phyloP scores from a whole-genome alignment of 106 monocot genomes.

The Iris macrosiphon region DNA sequence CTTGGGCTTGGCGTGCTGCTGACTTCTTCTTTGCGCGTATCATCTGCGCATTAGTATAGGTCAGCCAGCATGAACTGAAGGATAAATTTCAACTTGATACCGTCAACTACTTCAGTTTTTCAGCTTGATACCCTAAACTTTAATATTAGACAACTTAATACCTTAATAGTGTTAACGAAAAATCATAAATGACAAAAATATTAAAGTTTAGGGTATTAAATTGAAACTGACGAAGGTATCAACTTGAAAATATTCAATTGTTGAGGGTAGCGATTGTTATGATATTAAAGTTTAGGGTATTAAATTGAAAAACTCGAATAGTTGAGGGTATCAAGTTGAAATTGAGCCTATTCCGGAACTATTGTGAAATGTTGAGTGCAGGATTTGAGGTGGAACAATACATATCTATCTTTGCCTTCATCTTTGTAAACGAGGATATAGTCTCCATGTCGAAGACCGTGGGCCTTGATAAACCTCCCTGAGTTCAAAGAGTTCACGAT shows the following conservation, averaged over 20 bases:
- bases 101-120: too few relatives aligned
- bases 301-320: background rate
- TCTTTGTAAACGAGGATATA: constrained; percentile 82
- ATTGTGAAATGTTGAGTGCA: background rate
- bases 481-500: background rate
- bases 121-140: too few relatives aligned
- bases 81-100: too few relatives aligned
- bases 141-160: too few relatives aligned
- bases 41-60: constrained; percentile 35
- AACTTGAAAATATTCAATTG: too few relatives aligned
- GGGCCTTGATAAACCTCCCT: constrained; percentile 69
- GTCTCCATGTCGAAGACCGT: constrained; percentile 69
- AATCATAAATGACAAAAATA: too few relatives aligned
- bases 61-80: too few relatives aligned
- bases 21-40: constrained; percentile 34
- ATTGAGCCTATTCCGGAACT: background rate
- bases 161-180: too few relatives aligned
- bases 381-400: constrained; percentile 17
- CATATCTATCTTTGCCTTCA: constrained; percentile 58
- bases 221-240: background rate
- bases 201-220: background rate
- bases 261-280: too few relatives aligned
- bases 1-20: background rate
- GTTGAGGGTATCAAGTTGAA: background rate
- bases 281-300: too few relatives aligned